These are phyloP conservation scores for Paramyrothecium roridum DNA, from an alignment of 2,329 filamentous ascomycete species.

Conservation along the genomic window DNA sequence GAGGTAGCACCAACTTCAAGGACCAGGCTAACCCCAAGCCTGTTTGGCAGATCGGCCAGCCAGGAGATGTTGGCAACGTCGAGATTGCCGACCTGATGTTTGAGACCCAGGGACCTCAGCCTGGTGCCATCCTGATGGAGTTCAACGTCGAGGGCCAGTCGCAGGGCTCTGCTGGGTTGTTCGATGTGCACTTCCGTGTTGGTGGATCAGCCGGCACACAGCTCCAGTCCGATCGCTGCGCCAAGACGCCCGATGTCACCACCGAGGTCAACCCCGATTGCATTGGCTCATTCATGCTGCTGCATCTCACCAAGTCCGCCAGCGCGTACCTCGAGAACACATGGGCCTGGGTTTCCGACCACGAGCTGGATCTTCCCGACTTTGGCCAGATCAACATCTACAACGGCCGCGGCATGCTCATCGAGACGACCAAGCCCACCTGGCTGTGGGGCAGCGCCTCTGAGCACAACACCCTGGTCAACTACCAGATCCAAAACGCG, in stretches of 20 bases:
- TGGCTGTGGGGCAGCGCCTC: conserved; percentile 80
- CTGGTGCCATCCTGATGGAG: conserved; percentile 86
- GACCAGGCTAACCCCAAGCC: conserved; percentile 73
- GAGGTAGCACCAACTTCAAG: conserved; percentile 66
- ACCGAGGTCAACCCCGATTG: conserved; percentile 65
- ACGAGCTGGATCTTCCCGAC: conserved; percentile 75
- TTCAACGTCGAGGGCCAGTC: conserved; percentile 76
- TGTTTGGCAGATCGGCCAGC: conserved; percentile 80
- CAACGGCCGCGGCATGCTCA: conserved; percentile 78
- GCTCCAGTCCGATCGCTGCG: conserved; percentile 75
- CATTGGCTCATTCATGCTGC: conserved; percentile 68
- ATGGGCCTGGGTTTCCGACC: conserved; percentile 89
- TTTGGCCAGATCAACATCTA: conserved; percentile 82
- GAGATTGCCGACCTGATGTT: conserved; percentile 89
- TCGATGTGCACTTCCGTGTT: conserved; percentile 95
- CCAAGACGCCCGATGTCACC: conserved; percentile 66
- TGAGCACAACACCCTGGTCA: conserved; percentile 67
- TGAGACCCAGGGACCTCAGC: conserved; percentile 76
- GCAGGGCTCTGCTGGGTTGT: conserved; percentile 74
- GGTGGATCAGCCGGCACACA: conserved; percentile 82
- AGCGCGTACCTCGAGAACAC: conserved; percentile 83
- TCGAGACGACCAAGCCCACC: conserved; percentile 71
- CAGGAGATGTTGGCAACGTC: conserved; percentile 73
- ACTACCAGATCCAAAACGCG: conserved; percentile 81
- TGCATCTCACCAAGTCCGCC: conserved; percentile 60